Evolutionary conservation across 805 yeast species (phyloP).

Genomic region (Starmerella sp.): DNA sequence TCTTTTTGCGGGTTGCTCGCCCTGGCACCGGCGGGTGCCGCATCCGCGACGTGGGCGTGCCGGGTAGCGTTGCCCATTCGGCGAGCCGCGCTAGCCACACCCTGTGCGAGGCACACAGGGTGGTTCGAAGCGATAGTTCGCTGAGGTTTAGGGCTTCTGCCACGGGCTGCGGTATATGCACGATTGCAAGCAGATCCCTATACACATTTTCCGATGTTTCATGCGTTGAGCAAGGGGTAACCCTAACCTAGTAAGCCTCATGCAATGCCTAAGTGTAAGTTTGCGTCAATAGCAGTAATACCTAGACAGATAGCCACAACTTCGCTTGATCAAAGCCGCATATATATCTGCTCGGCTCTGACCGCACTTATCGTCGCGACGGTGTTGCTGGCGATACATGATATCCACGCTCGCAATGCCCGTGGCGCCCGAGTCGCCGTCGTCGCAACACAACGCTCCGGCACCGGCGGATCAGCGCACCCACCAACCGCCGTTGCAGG

Average conservation of each 20-base stretch:
- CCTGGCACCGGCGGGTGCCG: not conserved
- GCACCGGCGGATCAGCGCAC: not conserved
- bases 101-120: not conserved
- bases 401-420: not conserved
- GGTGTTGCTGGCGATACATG: constrained; percentile 1
- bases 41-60: not conserved
- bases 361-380: not conserved
- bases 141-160: not conserved
- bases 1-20: no score
- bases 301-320: not conserved
- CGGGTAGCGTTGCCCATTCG: not conserved
- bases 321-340: not conserved
- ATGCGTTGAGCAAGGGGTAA: constrained; percentile 6
- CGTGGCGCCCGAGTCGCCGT: constrained; percentile 3
- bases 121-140: constrained; percentile 3
- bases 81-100: not conserved
- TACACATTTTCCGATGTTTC: constrained; percentile 1
- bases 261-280: constrained; percentile 2
- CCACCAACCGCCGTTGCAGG: not conserved
- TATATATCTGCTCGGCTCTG: not conserved
- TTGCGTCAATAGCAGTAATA: not conserved
- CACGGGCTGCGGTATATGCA: not conserved
- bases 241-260: constrained; percentile 5
- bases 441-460: not conserved
- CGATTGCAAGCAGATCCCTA: not conserved